A percentile compares a stretch with the other conserved stretches of the same genome.
phyloP scores from a whole-genome alignment of 2,329 filamentous ascomycete species.

The Eurotiales sp. region DNA sequence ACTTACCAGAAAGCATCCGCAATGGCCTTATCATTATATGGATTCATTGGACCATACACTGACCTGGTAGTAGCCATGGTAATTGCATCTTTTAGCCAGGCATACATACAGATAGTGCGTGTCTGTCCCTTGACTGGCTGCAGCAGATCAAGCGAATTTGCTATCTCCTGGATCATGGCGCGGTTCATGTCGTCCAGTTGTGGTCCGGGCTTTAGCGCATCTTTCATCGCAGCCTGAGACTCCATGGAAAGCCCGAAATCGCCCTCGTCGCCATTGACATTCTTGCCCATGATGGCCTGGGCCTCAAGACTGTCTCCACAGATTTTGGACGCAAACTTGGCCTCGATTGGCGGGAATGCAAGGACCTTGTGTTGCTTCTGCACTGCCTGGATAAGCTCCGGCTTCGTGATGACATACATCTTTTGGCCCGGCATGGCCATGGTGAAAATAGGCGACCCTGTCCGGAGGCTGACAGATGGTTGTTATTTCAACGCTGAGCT shows the following conservation, averaged over 20 bases:
- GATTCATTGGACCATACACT: conserved; percentile 6
- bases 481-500: neutral
- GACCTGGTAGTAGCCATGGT: conserved; percentile 4
- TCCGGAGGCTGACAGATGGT: neutral
- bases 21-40: conserved; percentile 1
- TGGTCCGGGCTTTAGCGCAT: neutral
- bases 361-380: conserved; percentile 4
- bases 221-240: neutral
- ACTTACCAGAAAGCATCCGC: conserved; percentile 8
- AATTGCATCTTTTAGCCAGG: conserved; percentile 5
- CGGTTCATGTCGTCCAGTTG: conserved; percentile 3
- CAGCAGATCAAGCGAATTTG: conserved; percentile 1
- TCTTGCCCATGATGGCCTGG: conserved; percentile 1
- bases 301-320: conserved; percentile 1
- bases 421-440: conserved; percentile 4
- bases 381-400: neutral
- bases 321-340: neutral
- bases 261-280: conserved; percentile 5
- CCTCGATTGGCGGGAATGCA: conserved; percentile 4
- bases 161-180: neutral
- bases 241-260: conserved; percentile 9
- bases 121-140: conserved; percentile 3
- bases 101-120: neutral
- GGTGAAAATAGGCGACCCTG: neutral
- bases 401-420: conserved; percentile 4